phyloP scores from a whole-genome alignment of 495 filamentous ascomycete species.

The Talaromyces liani region DNA sequence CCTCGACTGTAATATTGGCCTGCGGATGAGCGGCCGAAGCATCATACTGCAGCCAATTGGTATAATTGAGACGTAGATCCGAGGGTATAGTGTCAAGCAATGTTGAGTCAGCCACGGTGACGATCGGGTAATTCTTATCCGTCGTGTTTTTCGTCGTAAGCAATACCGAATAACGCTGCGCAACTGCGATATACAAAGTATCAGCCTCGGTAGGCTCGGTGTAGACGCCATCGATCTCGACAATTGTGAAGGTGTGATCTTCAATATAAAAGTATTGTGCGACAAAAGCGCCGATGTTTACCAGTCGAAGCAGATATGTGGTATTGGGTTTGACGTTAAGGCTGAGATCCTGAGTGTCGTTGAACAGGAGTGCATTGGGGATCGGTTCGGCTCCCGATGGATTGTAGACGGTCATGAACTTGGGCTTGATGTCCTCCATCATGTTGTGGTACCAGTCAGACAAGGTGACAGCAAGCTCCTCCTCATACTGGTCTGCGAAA shows the following conservation, averaged over 20 bases:
- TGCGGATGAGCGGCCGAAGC: constrained; percentile 43
- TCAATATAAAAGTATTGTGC: constrained; percentile 76
- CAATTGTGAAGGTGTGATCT: constrained; percentile 54
- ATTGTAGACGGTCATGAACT: constrained; percentile 42
- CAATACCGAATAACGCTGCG: constrained; percentile 63
- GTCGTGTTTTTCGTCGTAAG: constrained; percentile 60
- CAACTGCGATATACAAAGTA: constrained; percentile 60
- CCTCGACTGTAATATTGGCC: constrained; percentile 41
- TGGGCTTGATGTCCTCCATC: constrained; percentile 30
- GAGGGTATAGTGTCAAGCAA: constrained; percentile 25
- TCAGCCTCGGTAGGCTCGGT: constrained; percentile 49
- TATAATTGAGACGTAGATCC: constrained; percentile 55
- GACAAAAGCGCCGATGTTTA: constrained; percentile 70
- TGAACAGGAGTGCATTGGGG: constrained; percentile 46
- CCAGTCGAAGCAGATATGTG: constrained; percentile 71
- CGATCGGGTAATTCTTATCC: constrained; percentile 59
- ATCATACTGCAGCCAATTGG: constrained; percentile 75
- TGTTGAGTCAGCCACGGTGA: constrained; percentile 24
- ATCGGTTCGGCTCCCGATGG: constrained; percentile 43
- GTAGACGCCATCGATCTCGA: constrained; percentile 48
- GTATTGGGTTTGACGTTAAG: constrained; percentile 60
- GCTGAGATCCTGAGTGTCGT: constrained; percentile 49
- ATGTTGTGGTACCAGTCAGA: constrained; percentile 58
- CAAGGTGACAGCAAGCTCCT: constrained; percentile 57
- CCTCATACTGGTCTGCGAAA: constrained; percentile 54